A percentile compares a stretch with the other conserved stretches of the same genome.
Evolutionary conservation across 2,329 filamentous ascomycete genomes (phyloP).

Genomic region (Fusarium graminum): DNA sequence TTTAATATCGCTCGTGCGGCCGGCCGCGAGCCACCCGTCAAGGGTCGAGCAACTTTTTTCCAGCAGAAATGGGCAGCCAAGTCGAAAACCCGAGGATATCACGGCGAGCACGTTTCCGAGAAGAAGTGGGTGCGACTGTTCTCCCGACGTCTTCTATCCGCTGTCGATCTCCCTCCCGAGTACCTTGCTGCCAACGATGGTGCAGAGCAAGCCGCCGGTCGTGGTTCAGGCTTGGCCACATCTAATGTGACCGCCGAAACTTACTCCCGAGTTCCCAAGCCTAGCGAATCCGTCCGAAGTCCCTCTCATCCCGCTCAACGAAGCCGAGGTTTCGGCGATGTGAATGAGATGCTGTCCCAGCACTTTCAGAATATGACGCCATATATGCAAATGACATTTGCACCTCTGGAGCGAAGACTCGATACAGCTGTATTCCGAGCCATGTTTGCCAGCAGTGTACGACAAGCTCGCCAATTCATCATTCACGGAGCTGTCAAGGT

Average conservation of each 20-base stretch:
- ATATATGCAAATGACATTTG: slow-evolving; percentile 97
- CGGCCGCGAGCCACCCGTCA: slow-evolving; percentile 51
- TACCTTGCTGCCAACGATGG: slow-evolving; percentile 88
- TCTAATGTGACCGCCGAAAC: slow-evolving; percentile 51
- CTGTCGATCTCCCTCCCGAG: slow-evolving; percentile 84
- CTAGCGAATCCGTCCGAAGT: slow-evolving; percentile 33
- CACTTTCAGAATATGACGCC: slow-evolving; percentile 71
- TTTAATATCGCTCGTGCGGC: slow-evolving; percentile 77
- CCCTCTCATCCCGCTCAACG: slow-evolving; percentile 42
- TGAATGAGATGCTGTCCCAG: slow-evolving; percentile 52
- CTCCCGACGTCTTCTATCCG: slow-evolving; percentile 80
- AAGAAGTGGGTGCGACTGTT: slow-evolving; percentile 96
- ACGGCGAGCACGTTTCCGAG: slow-evolving; percentile 94
- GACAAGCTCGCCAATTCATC: slow-evolving; percentile 94
- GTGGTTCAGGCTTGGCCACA: slow-evolving; percentile 76
- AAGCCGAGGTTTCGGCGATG: slow-evolving; percentile 49
- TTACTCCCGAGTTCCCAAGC: slow-evolving; percentile 51
- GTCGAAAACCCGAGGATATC: slow-evolving; percentile 84
- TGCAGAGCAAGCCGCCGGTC: slow-evolving; percentile 82
- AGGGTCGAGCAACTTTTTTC: slow-evolving; percentile 78
- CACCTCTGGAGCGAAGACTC: slow-evolving; percentile 88
- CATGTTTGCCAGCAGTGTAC: slow-evolving; percentile 91
- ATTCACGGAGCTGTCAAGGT: slow-evolving; percentile 94
- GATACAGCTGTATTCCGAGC: slow-evolving; percentile 96
- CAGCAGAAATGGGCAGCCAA: slow-evolving; percentile 99